phyloP scores from a whole-genome alignment of 1,284 basidiomycete species.

The Sanghuangporus baumii region DNA sequence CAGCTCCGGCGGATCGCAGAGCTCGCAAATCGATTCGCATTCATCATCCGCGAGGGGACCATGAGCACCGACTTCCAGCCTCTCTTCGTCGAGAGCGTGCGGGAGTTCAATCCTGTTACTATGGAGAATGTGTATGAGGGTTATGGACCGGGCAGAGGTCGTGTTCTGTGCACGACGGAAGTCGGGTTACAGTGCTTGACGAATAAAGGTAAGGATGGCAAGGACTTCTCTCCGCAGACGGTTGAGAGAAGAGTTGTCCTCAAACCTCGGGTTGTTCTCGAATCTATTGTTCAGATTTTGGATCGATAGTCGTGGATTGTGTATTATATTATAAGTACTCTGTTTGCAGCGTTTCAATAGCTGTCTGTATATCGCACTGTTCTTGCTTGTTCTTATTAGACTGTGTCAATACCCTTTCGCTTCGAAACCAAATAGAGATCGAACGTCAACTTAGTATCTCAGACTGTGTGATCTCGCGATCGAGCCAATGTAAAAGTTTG shows the following conservation, averaged over 20 bases:
- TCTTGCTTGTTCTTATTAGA: not conserved
- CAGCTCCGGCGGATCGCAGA: slow-evolving; percentile 59
- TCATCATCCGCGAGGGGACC: slow-evolving; percentile 60
- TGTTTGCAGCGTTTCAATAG: not conserved
- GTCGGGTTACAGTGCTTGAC: slow-evolving; percentile 60
- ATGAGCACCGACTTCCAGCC: slow-evolving; percentile 70
- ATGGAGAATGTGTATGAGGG: slow-evolving; percentile 68
- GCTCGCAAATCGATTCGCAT: slow-evolving; percentile 52
- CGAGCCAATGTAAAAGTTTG: not conserved
- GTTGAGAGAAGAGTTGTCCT: slow-evolving; percentile 56
- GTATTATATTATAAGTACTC: not conserved
- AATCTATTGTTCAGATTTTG: slow-evolving; percentile 43
- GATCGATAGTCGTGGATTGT: slow-evolving; percentile 9
- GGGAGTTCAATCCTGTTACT: slow-evolving; percentile 40
- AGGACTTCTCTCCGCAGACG: slow-evolving; percentile 30
- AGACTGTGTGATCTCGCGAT: not conserved
- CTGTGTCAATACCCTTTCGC: not conserved
- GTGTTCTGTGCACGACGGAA: slow-evolving; percentile 63
- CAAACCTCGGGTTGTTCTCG: slow-evolving; percentile 65
- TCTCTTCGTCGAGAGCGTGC: slow-evolving; percentile 47
- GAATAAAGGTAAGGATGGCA: slow-evolving; percentile 32
- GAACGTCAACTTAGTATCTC: not conserved
- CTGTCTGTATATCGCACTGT: not conserved
- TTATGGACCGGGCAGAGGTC: slow-evolving; percentile 41
- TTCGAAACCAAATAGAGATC: not conserved